Evolutionary conservation across 768 basidiomycete genomes (phyloP).

Genomic region (Leccinum pellstonianum): DNA sequence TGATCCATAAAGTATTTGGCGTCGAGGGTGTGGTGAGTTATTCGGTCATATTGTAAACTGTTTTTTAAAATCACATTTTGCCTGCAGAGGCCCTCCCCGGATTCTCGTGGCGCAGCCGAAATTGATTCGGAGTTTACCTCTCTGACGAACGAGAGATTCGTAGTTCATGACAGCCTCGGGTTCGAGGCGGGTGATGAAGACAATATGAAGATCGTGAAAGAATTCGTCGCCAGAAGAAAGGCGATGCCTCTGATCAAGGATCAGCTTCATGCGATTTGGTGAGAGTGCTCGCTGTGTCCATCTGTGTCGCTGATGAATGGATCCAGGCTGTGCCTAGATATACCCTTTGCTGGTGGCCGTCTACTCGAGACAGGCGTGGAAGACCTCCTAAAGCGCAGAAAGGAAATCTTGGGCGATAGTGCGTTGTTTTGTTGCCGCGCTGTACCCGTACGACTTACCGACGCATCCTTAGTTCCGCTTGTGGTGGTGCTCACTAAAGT

Average conservation of each 20-base stretch:
- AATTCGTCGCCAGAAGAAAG: slow-evolving; percentile 1
- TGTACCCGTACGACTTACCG: slow-evolving; percentile 7
- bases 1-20: no score
- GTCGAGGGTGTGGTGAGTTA: no score
- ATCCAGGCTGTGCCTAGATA: slow-evolving; percentile 18
- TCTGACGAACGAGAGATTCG: not conserved
- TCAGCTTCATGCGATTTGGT: slow-evolving; percentile 19
- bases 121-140: not conserved
- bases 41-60: not conserved
- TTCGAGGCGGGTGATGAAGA: not conserved
- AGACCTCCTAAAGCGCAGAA: slow-evolving; percentile 7
- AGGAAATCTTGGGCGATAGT: slow-evolving; percentile 1
- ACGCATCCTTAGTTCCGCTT: not conserved
- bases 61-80: not conserved
- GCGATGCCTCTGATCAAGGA: slow-evolving; percentile 1
- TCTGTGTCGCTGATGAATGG: not conserved
- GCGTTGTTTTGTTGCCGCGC: not conserved
- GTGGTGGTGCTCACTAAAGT: no score
- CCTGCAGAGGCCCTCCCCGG: not conserved
- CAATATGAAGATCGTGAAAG: not conserved
- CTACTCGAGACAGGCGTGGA: slow-evolving; percentile 17
- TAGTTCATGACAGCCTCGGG: not conserved
- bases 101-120: not conserved
- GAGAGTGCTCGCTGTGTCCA: not conserved
- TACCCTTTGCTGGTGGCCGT: slow-evolving; percentile 13